These are phyloP conservation scores for Aspergillus uvarum DNA, from an alignment of 2,329 filamentous ascomycete species.

Conservation along the genomic window DNA sequence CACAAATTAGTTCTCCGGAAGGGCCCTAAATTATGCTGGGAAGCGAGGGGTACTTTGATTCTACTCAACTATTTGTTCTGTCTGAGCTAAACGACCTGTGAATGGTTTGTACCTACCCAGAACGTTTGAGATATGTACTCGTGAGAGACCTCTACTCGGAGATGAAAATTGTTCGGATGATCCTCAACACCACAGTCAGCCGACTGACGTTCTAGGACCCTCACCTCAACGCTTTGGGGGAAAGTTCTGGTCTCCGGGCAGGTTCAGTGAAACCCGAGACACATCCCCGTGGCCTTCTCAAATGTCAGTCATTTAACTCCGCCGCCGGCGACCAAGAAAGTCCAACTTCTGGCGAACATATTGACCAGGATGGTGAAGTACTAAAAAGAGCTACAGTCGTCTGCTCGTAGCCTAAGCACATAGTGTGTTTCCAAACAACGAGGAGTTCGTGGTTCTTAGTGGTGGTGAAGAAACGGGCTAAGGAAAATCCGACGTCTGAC, in stretches of 20 bases:
- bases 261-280: not conserved
- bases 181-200: not conserved
- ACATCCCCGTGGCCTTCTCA: not conserved
- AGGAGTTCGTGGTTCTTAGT: not conserved
- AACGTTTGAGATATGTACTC: not conserved
- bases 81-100: not conserved
- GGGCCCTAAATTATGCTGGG: constrained; percentile 4
- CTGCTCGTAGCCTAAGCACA: not conserved
- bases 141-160: not conserved
- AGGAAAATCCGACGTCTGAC: constrained; percentile 6
- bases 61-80: not conserved
- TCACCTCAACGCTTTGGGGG: not conserved
- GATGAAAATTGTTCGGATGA: not conserved
- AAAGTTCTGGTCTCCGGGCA: not conserved
- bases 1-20: not conserved
- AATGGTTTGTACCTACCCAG: not conserved
- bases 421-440: not conserved
- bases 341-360: not conserved
- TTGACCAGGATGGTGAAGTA: no score
- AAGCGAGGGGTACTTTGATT: not conserved
- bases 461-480: not conserved
- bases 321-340: not conserved
- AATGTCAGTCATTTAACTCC: not conserved
- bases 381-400: not conserved
- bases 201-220: not conserved